Evolutionary conservation across 148 eudicot genomes (phyloP).

Genomic region (Simmondsia chinensis): DNA sequence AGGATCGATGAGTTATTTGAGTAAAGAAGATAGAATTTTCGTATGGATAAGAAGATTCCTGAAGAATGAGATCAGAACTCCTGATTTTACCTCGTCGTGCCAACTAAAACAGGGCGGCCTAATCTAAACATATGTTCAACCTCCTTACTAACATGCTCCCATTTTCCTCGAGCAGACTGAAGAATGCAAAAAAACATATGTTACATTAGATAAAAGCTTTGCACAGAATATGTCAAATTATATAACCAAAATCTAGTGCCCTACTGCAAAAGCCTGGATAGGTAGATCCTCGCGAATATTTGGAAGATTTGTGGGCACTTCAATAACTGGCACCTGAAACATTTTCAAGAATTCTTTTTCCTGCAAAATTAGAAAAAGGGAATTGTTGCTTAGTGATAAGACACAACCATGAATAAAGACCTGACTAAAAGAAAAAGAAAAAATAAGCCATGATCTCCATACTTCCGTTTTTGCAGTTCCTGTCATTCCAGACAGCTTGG

Average conservation of each 20-base stretch:
- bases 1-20: not conserved
- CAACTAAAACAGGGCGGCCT: conserved; percentile 96
- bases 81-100: conserved; percentile 75
- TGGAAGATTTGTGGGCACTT: conserved; percentile 91
- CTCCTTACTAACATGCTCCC: conserved; percentile 72
- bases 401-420: not conserved
- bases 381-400: no score
- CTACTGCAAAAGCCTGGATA: conserved; percentile 89
- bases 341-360: conserved; percentile 97
- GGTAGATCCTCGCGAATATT: conserved; percentile 90
- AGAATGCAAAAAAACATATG: conserved; percentile 9
- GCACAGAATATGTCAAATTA: conserved; percentile 1
- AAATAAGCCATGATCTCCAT: conserved; percentile 8
- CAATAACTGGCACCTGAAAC: conserved; percentile 92
- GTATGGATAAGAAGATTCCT: not conserved
- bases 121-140: conserved; percentile 70
- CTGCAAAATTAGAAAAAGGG: conserved; percentile 32
- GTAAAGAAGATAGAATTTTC: not conserved
- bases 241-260: conserved; percentile 9
- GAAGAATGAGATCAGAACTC: not conserved
- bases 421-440: not conserved
- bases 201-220: no score
- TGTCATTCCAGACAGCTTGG: conserved; percentile 99
- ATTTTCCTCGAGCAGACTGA: conserved; percentile 91
- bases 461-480: conserved; percentile 99